A percentile compares a stretch with the other conserved stretches of the same genome.
Conservation (phyloP, 768 basidiomycete species). For the Crucibulum laeve region DNA sequence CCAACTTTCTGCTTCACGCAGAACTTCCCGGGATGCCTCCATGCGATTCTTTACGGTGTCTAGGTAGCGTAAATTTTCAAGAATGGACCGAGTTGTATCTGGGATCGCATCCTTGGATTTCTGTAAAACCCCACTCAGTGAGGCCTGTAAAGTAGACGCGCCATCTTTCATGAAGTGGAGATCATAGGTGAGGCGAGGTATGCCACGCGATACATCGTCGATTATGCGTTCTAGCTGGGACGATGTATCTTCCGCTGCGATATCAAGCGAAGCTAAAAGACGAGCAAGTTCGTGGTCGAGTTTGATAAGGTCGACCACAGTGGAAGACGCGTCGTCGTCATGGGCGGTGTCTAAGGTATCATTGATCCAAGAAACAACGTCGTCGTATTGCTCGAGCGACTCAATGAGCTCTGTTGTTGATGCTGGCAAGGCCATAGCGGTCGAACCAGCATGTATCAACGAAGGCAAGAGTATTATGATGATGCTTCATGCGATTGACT, state of each 20-base stretch:
- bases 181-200: constrained; percentile 91
- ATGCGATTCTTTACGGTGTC: constrained; percentile 83
- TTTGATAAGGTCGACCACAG: constrained; percentile 41
- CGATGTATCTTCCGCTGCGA: constrained; percentile 87
- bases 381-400: constrained; percentile 56
- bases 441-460: neutral
- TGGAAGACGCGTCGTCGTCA: constrained; percentile 21
- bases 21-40: constrained; percentile 85
- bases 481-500: too few relatives aligned
- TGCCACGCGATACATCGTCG: constrained; percentile 86
- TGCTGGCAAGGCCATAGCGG: constrained; percentile 21
- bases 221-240: constrained; percentile 82
- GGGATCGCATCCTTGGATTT: constrained; percentile 49
- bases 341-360: constrained; percentile 41
- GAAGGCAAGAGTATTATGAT: too few relatives aligned
- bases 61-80: constrained; percentile 75
- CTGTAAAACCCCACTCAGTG: constrained; percentile 59
- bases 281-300: constrained; percentile 75
- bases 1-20: constrained; percentile 97
- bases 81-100: constrained; percentile 54
- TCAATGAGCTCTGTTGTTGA: constrained; percentile 42
- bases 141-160: constrained; percentile 68
- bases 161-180: constrained; percentile 96
- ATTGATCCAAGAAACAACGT: constrained; percentile 72
- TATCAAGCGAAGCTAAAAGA: constrained; percentile 75